A percentile compares a stretch with the other conserved stretches of the same genome.
These are phyloP conservation scores for Tylopilus rubrobrunneus DNA, from an alignment of 768 basidiomycete genomes.

Conservation along the genomic window DNA sequence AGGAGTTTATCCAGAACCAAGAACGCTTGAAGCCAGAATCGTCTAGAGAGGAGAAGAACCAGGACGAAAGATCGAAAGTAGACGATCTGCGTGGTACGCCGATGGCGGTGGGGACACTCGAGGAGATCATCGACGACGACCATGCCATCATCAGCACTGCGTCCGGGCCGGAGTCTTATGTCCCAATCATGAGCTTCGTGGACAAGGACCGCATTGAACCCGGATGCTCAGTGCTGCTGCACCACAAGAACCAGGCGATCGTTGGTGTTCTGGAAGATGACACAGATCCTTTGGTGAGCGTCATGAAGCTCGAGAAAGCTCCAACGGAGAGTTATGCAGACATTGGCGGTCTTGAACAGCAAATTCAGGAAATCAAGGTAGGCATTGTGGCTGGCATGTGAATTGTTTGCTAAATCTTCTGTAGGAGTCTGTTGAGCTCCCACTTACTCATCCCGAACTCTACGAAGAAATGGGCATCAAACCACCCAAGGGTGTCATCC, in stretches of 20 bases:
- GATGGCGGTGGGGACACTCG: conserved; percentile 97
- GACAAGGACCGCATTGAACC: conserved; percentile 98
- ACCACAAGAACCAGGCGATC: conserved; percentile 93
- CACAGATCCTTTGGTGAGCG: conserved; percentile 90
- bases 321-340: conserved; percentile 99
- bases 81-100: conserved; percentile 94
- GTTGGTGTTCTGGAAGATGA: conserved; percentile 97
- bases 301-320: conserved; percentile 99
- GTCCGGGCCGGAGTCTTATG: conserved; percentile 94
- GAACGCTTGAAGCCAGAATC: conserved; percentile 86
- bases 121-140: conserved; percentile 97
- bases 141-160: conserved; percentile 98
- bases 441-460: conserved; percentile 94
- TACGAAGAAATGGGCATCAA: conserved; percentile 99
- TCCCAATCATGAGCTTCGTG: conserved; percentile 96
- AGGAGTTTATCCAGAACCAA: conserved; percentile 92
- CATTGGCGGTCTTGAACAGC: conserved; percentile 92
- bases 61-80: conserved; percentile 89
- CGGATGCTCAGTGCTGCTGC: conserved; percentile 89
- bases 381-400: conserved; percentile 7
- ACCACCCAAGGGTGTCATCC: conserved; percentile 99
- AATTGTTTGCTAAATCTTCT: neutral
- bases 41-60: conserved; percentile 90
- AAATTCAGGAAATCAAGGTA: conserved; percentile 99
- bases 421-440: conserved; percentile 96